Evolutionary conservation across 192 early-diverging fungal genomes (phyloP).

Genomic region (Podila clonocystis): DNA sequence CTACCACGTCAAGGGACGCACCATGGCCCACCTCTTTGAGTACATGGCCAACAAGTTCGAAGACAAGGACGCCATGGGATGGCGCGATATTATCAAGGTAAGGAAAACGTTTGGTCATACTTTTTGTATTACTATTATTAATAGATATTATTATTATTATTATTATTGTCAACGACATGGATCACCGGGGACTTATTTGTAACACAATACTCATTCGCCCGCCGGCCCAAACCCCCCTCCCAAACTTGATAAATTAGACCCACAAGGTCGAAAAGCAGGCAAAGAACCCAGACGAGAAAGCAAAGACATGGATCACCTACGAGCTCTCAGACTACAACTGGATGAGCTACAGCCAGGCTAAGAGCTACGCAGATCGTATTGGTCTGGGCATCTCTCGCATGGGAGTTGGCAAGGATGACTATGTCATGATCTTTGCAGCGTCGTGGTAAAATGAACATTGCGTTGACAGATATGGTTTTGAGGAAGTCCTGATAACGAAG

Average conservation of each 20-base stretch:
- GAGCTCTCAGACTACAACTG: slow-evolving; percentile 76
- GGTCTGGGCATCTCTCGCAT: slow-evolving; percentile 63
- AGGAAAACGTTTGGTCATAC: background rate
- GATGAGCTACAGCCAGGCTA: slow-evolving; percentile 72
- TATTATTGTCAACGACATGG: background rate
- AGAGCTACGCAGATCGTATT: slow-evolving; percentile 49
- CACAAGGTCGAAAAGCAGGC: slow-evolving; percentile 43
- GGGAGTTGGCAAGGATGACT: slow-evolving; percentile 58
- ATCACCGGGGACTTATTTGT: background rate
- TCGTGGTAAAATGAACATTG: slow-evolving; percentile 47
- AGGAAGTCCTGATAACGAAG: too few species aligned
- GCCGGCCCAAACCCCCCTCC: too few species aligned
- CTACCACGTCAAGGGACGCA: slow-evolving; percentile 25
- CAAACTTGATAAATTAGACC: background rate
- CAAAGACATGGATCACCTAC: slow-evolving; percentile 78
- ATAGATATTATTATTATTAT: background rate
- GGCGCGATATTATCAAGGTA: slow-evolving; percentile 55
- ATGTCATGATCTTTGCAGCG: slow-evolving; percentile 58
- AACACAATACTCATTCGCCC: background rate
- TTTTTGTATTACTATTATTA: background rate
- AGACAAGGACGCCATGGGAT: slow-evolving; percentile 55
- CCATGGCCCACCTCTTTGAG: slow-evolving; percentile 53
- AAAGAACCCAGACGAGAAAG: slow-evolving; percentile 40
- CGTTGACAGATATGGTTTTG: too few species aligned
- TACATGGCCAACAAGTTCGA: slow-evolving; percentile 43